Evolutionary conservation across 2,329 filamentous ascomycete genomes (phyloP), one percentile per base, ranked within the genome.

Genomic region (Gremmenia infestans): DNA sequence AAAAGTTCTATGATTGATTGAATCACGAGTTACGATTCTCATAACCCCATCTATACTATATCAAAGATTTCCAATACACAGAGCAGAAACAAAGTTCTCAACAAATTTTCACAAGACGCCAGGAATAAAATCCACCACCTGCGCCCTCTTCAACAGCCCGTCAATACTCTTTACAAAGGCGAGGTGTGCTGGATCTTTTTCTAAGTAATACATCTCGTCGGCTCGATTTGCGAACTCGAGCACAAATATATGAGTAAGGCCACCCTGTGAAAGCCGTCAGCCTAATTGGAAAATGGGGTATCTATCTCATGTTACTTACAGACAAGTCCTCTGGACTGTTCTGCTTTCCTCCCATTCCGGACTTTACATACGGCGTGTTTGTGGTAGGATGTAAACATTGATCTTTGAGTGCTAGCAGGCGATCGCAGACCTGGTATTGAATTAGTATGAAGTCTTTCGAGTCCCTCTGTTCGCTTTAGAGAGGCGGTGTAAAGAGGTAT

Each of bases 181-280:
- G 28, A 76, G 72, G 65, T 90, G 87, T 5, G 71, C 78, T 1
- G 84, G 83, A 62, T 91, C 88, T 36, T 81, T 72, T 52, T 80
- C 71, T 3, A 87, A 72, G 67, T 90, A 91, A 63, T 88, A 89
- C 59, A 85, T 78, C 46, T 86, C 73, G 65, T 91, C 86, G 58
- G 81, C 78, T n/a, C 74, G 74, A n/a, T 70, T 85, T 15, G 78
- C 76, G 56, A 91, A 90, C 63, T 88, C 81, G 36, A 80, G 76
- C 1, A 91, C 77, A 59, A 90, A 90, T 0, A 76, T 82, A 66
- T 91, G 87, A 0, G 84, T 85, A 48, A 85, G 79, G 1, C 81
- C 85, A 43, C 77, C 74, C 85, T 81, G 23, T 17, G 28, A 28
- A 14, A 7, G 5, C 6, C 22, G 42, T 47, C 15, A 52, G 37